Evolutionary conservation across 2,329 filamentous ascomycete species (phyloP).

Genomic region (Leptographium radiaticola): DNA sequence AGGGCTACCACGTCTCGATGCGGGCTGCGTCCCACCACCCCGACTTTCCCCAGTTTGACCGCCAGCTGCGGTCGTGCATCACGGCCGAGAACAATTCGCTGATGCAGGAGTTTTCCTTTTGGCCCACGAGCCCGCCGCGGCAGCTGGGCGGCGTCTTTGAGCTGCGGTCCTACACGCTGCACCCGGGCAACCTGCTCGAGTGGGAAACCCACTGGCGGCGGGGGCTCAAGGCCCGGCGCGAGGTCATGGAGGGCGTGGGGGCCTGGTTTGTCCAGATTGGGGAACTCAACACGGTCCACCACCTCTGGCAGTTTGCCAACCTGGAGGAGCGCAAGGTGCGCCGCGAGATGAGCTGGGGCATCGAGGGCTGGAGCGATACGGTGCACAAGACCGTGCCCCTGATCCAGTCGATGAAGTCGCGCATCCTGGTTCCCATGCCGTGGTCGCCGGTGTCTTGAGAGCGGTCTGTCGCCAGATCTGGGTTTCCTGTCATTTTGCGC

Average conservation of each 20-base stretch:
- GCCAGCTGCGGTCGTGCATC: constrained; percentile 75
- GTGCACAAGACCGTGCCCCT: constrained; percentile 97
- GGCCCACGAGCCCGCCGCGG: constrained; percentile 87
- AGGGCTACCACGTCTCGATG: constrained; percentile 87
- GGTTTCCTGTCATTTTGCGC: not conserved
- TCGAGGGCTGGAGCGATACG: constrained; percentile 92
- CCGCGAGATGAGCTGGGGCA: constrained; percentile 87
- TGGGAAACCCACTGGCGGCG: constrained; percentile 98
- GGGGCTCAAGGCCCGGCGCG: constrained; percentile 76
- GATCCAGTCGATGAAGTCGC: constrained; percentile 92
- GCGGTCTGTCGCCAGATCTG: not conserved
- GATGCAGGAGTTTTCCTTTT: constrained; percentile 99
- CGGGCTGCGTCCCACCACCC: constrained; percentile 73
- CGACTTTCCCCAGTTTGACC: constrained; percentile 72
- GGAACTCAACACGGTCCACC: constrained; percentile 93
- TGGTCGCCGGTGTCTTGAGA: constrained; percentile 83
- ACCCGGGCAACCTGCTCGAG: constrained; percentile 89
- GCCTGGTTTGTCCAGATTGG: constrained; percentile 99
- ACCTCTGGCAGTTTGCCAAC: constrained; percentile 97
- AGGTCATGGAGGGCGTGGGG: constrained; percentile 97
- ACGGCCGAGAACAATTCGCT: constrained; percentile 74
- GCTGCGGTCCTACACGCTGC: constrained; percentile 88
- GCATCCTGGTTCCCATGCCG: constrained; percentile 84
- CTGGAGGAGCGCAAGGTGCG: constrained; percentile 83
- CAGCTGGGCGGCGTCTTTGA: constrained; percentile 89